Evolutionary conservation across 306 rosid genomes (phyloP).

Genomic region (Fragaria iinumae): DNA sequence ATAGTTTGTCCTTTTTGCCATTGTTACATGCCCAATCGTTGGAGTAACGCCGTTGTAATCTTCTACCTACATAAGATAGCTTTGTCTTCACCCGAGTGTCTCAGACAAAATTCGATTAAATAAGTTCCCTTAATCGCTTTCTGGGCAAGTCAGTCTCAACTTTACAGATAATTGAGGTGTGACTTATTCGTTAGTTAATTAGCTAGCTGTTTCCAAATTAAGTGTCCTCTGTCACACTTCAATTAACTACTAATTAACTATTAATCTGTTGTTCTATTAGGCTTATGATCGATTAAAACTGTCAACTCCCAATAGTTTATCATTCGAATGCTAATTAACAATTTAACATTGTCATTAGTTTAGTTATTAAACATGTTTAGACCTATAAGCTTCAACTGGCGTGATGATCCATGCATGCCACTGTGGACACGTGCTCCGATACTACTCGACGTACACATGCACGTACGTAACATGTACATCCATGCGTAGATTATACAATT

Average conservation of each 20-base stretch:
- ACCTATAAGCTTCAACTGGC: not conserved
- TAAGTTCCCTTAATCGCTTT: not conserved
- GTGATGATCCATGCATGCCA: constrained; percentile 12
- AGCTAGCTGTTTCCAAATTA: constrained; percentile 11
- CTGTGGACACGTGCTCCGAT: constrained; percentile 13
- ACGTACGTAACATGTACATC: constrained; percentile 7
- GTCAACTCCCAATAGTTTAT: constrained; percentile 9
- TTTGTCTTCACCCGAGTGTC: not conserved
- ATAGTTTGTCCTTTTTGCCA: not conserved
- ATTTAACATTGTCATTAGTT: too few species aligned
- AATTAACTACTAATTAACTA: not conserved
- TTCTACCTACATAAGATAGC: not conserved
- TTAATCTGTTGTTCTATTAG: not conserved
- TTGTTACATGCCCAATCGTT: not conserved
- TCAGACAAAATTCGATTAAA: not conserved
- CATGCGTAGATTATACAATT: constrained; percentile 1
- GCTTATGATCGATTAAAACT: not conserved
- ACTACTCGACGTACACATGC: constrained; percentile 1
- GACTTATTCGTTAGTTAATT: too few species aligned
- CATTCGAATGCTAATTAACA: not conserved
- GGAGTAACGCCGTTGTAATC: not conserved
- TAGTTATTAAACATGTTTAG: not conserved
- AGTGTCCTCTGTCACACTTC: not conserved
- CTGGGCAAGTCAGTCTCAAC: not conserved
- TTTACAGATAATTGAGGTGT: not conserved